These are phyloP conservation scores for Penicillium cinerascens DNA, from an alignment of 495 filamentous ascomycete species.

Conservation along the genomic window DNA sequence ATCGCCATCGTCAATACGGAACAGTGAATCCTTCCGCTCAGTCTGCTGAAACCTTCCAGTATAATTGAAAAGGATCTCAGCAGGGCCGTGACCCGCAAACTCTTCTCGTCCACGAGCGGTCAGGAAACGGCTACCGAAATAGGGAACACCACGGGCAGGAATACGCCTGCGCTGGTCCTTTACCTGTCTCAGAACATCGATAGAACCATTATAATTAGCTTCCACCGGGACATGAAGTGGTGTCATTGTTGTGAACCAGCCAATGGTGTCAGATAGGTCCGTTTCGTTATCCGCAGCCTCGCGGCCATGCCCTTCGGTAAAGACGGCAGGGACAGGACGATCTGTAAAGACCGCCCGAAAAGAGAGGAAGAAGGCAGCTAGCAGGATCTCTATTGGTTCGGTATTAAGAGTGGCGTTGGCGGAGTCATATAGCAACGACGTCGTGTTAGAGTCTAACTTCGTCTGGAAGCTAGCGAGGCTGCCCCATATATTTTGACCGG, in stretches of 20 bases:
- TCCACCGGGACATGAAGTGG: not conserved
- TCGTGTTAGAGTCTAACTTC: not conserved
- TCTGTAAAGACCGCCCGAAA: not conserved
- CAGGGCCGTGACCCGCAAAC: no score
- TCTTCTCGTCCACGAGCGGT: no score
- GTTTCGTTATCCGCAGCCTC: not conserved
- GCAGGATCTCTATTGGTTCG: not conserved
- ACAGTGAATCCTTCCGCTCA: no score
- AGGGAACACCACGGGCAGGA: no score
- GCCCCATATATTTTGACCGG: not conserved
- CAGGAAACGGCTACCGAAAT: no score
- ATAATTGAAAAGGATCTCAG: no score
- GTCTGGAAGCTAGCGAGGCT: not conserved
- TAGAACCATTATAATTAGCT: not conserved
- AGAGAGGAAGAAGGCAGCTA: not conserved
- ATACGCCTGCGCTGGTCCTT: not conserved
- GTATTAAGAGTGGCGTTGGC: not conserved
- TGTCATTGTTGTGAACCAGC: not conserved
- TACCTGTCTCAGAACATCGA: not conserved
- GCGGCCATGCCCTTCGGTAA: not conserved
- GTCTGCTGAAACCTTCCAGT: no score
- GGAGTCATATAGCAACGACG: not conserved
- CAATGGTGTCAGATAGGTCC: not conserved
- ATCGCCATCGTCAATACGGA: no score
- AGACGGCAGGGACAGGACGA: not conserved